Conservation (phyloP, 2,329 filamentous ascomycete genomes). For the Cladosporium velox region DNA sequence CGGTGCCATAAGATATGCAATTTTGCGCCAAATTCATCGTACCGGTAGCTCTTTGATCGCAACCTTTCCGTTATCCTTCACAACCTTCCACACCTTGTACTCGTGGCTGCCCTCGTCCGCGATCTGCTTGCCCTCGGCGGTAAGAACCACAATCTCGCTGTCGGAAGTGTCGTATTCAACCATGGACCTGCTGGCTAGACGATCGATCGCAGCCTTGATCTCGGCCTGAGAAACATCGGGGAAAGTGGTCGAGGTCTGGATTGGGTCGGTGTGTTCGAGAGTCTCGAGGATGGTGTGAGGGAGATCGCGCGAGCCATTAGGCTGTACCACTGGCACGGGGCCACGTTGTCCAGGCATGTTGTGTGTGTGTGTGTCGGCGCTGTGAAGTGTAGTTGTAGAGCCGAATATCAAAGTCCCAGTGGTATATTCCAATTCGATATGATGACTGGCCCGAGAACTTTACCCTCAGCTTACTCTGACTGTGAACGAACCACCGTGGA, state of each 20-base stretch:
- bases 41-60: slow-evolving; percentile 51
- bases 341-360: slow-evolving; percentile 50
- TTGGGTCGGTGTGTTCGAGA: slow-evolving; percentile 43
- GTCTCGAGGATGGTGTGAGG: slow-evolving; percentile 82
- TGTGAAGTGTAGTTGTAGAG: neutral
- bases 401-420: neutral
- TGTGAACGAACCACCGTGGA: neutral
- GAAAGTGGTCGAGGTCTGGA: slow-evolving; percentile 37
- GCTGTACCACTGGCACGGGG: slow-evolving; percentile 48
- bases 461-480: neutral
- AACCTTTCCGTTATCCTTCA: slow-evolving; percentile 48
- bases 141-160: slow-evolving; percentile 73
- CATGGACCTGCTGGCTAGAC: slow-evolving; percentile 82
- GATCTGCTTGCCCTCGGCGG: slow-evolving; percentile 79
- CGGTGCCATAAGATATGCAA: neutral
- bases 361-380: slow-evolving; percentile 15
- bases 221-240: slow-evolving; percentile 42
- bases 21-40: slow-evolving; percentile 25
- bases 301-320: slow-evolving; percentile 52
- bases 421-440: neutral
- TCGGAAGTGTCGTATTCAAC: slow-evolving; percentile 82
- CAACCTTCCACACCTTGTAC: slow-evolving; percentile 53
- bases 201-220: slow-evolving; percentile 85
- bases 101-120: slow-evolving; percentile 52
- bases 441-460: neutral